A percentile compares a stretch with the other conserved stretches of the same genome.
phyloP scores from a whole-genome alignment of 106 monocot genomes.

The Vanilla planifolia region DNA sequence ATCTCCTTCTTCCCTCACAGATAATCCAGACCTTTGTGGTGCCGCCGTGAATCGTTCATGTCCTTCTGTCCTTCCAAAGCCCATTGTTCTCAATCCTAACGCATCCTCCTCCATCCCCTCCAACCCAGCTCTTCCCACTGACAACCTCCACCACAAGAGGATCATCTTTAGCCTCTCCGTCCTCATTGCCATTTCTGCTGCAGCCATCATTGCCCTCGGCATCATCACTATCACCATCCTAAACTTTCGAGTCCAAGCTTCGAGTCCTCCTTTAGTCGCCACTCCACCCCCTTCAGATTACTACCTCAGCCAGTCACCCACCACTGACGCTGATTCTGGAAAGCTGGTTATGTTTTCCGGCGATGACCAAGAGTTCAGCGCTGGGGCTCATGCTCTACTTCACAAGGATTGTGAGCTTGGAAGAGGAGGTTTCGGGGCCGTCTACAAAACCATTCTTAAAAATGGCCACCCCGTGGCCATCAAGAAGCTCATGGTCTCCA shows the following conservation, averaged over 20 bases:
- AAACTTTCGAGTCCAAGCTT: conserved; percentile 30
- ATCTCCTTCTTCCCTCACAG: conserved; percentile 27
- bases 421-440: conserved; percentile 39
- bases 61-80: conserved; percentile 42
- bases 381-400: conserved; percentile 35
- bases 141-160: conserved; percentile 20
- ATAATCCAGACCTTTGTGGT: conserved; percentile 46
- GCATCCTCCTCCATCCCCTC: conserved; percentile 18
- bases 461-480: conserved; percentile 51
- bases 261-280: conserved; percentile 12
- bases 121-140: conserved; percentile 1
- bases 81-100: conserved; percentile 50
- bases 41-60: conserved; percentile 39
- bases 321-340: conserved; percentile 34
- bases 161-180: conserved; percentile 52
- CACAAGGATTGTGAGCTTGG: conserved; percentile 51
- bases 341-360: conserved; percentile 54
- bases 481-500: conserved; percentile 49
- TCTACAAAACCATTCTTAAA: conserved; percentile 28
- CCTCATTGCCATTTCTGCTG: conserved; percentile 45
- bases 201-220: conserved; percentile 36
- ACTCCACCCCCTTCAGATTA: conserved; percentile 26
- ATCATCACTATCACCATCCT: conserved; percentile 39
- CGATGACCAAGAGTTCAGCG: conserved; percentile 31
- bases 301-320: conserved; percentile 29